Evolutionary conservation across 441 rosid genomes (phyloP).

Genomic region (Eutrema salsugineum): DNA sequence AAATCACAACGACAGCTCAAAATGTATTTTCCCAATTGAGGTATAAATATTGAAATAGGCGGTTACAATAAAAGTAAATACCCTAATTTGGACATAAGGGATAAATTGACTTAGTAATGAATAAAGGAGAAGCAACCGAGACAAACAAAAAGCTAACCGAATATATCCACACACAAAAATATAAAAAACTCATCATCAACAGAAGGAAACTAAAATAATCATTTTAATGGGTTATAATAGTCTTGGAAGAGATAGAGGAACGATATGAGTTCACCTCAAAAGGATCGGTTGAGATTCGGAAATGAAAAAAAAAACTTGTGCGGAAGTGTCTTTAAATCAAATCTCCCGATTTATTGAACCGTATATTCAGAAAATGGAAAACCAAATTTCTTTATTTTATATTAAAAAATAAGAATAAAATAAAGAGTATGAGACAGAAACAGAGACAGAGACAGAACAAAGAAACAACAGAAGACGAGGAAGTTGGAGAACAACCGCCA

Average conservation of each 20-base stretch:
- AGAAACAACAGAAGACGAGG: neutral
- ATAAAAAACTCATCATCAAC: neutral
- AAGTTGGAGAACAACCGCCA: constrained; percentile 19
- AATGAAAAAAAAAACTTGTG: neutral
- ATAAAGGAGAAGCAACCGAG: neutral
- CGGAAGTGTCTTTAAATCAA: neutral
- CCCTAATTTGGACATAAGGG: neutral
- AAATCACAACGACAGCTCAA: constrained; percentile 11
- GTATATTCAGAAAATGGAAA: neutral
- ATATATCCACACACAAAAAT: no score
- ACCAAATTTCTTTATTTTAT: neutral
- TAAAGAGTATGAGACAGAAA: neutral
- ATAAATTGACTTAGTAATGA: neutral
- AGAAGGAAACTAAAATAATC: neutral
- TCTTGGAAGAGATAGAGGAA: neutral
- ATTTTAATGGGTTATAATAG: neutral
- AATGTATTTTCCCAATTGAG: neutral
- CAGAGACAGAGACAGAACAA: neutral
- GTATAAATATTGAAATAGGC: neutral
- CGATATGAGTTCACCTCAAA: neutral
- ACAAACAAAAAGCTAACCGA: no score
- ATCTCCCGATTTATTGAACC: neutral
- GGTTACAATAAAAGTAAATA: neutral
- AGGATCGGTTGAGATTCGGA: neutral
- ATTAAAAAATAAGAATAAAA: neutral